phyloP scores from a whole-genome alignment of 2,329 filamentous ascomycete genomes.

The Fusarium kyushuense region DNA sequence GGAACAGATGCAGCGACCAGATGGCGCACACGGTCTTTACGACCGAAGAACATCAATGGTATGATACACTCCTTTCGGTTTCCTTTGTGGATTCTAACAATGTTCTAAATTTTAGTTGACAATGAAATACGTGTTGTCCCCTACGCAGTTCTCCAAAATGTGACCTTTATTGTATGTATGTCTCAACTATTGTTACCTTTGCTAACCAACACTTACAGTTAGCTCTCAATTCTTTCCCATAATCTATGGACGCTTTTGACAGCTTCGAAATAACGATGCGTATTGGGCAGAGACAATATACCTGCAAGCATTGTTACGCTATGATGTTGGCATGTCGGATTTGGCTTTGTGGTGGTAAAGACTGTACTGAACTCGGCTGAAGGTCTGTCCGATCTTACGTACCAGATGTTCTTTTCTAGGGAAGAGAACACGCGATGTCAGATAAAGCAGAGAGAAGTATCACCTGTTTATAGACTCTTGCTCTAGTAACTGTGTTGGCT shows the following conservation, averaged over 20 bases:
- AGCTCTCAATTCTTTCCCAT: background rate
- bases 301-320: background rate
- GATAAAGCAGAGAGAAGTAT: background rate
- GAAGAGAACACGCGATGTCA: background rate
- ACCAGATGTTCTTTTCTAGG: background rate
- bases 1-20: too few species aligned
- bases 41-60: background rate
- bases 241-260: background rate
- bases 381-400: constrained; percentile 8
- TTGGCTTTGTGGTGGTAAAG: background rate
- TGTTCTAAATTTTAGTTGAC: background rate
- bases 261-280: too few species aligned
- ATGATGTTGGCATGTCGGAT: background rate
- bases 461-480: too few species aligned
- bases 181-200: background rate
- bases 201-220: background rate
- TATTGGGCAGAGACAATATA: background rate
- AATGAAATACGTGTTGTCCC: background rate
- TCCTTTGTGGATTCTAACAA: background rate
- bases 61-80: background rate
- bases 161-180: background rate
- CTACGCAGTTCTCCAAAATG: background rate
- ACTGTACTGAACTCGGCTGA: constrained; percentile 2
- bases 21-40: background rate
- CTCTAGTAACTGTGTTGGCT: background rate